These are phyloP conservation scores for Tricholomella constricta DNA, from an alignment of 768 basidiomycete species.

Conservation along the genomic window DNA sequence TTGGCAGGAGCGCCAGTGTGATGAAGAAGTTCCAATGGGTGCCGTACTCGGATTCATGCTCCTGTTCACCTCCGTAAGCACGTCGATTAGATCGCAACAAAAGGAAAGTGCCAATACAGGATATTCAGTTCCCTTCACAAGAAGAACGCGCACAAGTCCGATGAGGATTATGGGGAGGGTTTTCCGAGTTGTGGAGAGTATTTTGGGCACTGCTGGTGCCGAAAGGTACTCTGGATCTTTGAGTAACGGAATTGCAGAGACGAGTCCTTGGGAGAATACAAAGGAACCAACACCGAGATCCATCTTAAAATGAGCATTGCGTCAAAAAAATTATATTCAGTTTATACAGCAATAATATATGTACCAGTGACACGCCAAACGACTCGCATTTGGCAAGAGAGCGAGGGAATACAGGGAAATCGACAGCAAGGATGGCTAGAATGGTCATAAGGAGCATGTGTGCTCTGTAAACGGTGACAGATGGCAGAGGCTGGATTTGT, in stretches of 20 bases:
- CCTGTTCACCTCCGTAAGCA: conserved; percentile 40
- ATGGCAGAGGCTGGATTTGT: conserved; percentile 57
- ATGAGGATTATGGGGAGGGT: conserved; percentile 67
- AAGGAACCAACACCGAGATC: conserved; percentile 97
- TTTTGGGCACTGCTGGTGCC: conserved; percentile 50
- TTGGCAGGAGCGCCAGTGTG: conserved; percentile 80
- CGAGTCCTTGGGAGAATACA: conserved; percentile 92
- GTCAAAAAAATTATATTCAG: conserved; percentile 13
- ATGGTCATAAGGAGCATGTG: conserved; percentile 96
- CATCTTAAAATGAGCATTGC: conserved; percentile 62
- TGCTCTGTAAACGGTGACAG: conserved; percentile 85
- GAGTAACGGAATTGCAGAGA: conserved; percentile 82
- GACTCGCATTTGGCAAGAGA: conserved; percentile 90
- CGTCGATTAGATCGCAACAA: background rate
- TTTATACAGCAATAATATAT: conserved; percentile 9
- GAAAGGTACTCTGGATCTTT: conserved; percentile 59
- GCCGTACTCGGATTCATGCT: conserved; percentile 96
- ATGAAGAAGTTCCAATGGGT: conserved; percentile 99
- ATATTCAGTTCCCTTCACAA: conserved; percentile 94
- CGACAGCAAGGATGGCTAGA: conserved; percentile 91
- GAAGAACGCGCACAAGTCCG: conserved; percentile 74
- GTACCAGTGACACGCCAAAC: conserved; percentile 92
- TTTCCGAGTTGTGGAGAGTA: conserved; percentile 55
- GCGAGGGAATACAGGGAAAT: conserved; percentile 92
- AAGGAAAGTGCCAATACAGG: conserved; percentile 56